Conservation (phyloP, 345 rosid genomes). For the Euclidium syriacum region DNA sequence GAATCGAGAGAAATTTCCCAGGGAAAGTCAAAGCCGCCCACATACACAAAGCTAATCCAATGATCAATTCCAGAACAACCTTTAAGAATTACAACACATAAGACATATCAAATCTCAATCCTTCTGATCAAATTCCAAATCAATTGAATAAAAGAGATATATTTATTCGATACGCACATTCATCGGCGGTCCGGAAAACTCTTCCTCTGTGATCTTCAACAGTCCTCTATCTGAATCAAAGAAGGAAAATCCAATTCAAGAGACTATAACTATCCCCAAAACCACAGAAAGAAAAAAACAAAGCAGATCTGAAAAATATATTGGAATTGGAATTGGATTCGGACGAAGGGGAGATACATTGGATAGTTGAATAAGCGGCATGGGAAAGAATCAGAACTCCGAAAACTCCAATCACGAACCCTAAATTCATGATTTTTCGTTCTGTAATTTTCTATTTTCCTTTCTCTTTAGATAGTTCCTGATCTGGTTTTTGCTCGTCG, state of each 20-base stretch:
- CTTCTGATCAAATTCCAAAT: background rate
- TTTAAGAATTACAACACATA: constrained; percentile 18
- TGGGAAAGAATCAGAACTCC: constrained; percentile 72
- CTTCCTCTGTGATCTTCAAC: constrained; percentile 91
- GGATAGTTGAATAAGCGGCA: constrained; percentile 89
- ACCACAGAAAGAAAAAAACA: background rate
- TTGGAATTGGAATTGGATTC: background rate
- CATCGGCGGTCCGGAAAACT: constrained; percentile 71
- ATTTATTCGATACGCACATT: constrained; percentile 41
- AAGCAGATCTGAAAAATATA: constrained; percentile 8
- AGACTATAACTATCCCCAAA: background rate
- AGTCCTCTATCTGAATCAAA: constrained; percentile 64
- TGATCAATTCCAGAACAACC: constrained; percentile 75
- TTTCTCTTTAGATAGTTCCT: background rate
- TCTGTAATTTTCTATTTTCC: background rate
- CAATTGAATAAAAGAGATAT: background rate
- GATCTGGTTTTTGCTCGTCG: constrained; percentile 19
- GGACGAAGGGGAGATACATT: constrained; percentile 38
- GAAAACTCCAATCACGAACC: constrained; percentile 54
- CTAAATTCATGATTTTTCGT: constrained; percentile 43
- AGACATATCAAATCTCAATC: background rate
- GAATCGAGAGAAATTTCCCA: constrained; percentile 79
- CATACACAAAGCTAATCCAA: constrained; percentile 69
- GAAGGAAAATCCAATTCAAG: constrained; percentile 5
- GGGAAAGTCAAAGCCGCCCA: constrained; percentile 94